Conservation (phyloP, 169 alveolate genomes). For the Plasmodium relictum region DNA sequence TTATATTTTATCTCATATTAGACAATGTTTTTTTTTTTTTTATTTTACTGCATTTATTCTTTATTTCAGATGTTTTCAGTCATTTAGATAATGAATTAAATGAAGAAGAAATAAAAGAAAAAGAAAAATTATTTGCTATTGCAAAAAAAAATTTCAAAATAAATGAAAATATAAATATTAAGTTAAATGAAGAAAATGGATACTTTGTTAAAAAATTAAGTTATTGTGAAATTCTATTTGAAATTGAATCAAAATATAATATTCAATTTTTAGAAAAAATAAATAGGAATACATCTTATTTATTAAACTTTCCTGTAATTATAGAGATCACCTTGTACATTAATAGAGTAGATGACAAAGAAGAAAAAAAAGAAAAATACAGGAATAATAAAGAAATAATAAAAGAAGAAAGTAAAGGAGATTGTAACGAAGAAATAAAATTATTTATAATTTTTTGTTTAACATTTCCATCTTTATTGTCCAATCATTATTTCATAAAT, state of each 20-base stretch:
- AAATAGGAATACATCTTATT: slow-evolving; percentile 24
- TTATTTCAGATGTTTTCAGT: slow-evolving; percentile 30
- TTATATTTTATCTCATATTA: too few relatives aligned
- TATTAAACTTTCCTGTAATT: slow-evolving; percentile 49
- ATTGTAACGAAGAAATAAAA: slow-evolving; percentile 37
- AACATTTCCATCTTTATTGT: slow-evolving; percentile 44
- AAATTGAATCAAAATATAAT: slow-evolving; percentile 20
- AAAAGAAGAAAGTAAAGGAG: not conserved
- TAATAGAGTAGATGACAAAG: not conserved
- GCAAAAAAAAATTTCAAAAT: slow-evolving; percentile 31
- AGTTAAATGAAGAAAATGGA: not conserved
- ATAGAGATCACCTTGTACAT: slow-evolving; percentile 19
- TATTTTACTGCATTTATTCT: not conserved
- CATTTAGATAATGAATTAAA: slow-evolving; percentile 8
- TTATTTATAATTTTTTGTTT: slow-evolving; percentile 12
- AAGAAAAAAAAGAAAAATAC: not conserved
- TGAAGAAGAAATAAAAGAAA: slow-evolving; percentile 51
- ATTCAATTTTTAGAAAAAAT: slow-evolving; percentile 23
- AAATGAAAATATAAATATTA: slow-evolving; percentile 23
- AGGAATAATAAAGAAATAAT: not conserved
- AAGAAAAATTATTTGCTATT: slow-evolving; percentile 18
- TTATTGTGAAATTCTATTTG: slow-evolving; percentile 21
- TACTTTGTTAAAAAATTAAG: slow-evolving; percentile 11
- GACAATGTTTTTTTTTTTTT: too few relatives aligned
- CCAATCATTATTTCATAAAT: slow-evolving; percentile 28